Evolutionary conservation across 225 moss, liverwort and hornwort genomes (phyloP), one percentile per base, ranked within the genome.

Genomic region (Bryum argenteum): DNA sequence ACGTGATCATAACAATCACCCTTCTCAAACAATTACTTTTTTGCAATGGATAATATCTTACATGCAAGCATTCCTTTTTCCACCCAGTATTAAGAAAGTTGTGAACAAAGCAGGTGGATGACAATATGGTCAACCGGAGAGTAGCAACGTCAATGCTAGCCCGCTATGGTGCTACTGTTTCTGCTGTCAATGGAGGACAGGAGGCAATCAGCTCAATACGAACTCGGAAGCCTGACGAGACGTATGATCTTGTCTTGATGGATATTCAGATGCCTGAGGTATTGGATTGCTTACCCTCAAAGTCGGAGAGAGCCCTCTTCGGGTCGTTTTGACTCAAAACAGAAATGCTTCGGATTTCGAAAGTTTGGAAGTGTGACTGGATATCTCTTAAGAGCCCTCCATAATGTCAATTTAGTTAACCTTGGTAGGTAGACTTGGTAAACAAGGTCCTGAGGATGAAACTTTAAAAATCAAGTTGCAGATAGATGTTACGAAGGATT

Each of bases 251-350:
- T 54, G 78, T 93, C 11, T 79, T 90, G 54, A 93, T 93, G 93
- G 93, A 93, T 61, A 93, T 93, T 65, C 93, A 93, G 67, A 93
- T 93, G 93, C 90, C 93, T 9, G 89, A 90, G 92, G 92, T 92
- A 67, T 39, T 39, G 33, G 33, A 33, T 5, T 33, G 33, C n/a
- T n/a, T n/a, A n/a, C n/a, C n/a, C n/a, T n/a, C n/a, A n/a, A n/a
- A n/a, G n/a, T n/a, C n/a, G n/a, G n/a, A n/a, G n/a, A n/a, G n/a
- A n/a, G n/a, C n/a, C n/a, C n/a, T n/a, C n/a, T n/a, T n/a, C n/a
- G n/a, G n/a, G n/a, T n/a, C n/a, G n/a, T n/a, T n/a, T n/a, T n/a
- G n/a, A n/a, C n/a, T n/a, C n/a, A n/a, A n/a, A n/a, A n/a, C n/a
- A n/a, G n/a, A n/a, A n/a, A n/a, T n/a, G n/a, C n/a, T n/a, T n/a